Percentiles rank a stretch among this genome's conserved stretches.
phyloP scores from a whole-genome alignment of 306 rosid genomes.

The Adenanthera pavonina region DNA sequence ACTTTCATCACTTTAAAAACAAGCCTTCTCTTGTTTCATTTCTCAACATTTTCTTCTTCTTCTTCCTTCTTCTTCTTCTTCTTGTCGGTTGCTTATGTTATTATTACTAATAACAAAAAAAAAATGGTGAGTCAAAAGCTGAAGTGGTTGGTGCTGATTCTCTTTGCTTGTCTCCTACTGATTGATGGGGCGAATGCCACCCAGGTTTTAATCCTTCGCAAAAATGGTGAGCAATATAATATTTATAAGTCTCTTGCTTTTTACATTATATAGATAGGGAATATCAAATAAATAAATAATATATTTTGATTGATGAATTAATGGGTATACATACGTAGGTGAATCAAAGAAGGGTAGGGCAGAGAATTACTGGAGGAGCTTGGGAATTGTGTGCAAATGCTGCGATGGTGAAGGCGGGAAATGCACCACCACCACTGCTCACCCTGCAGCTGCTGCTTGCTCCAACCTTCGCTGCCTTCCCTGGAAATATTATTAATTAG shows the following conservation, averaged over 20 bases:
- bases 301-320: too few relatives aligned
- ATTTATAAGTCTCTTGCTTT: too few relatives aligned
- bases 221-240: not conserved
- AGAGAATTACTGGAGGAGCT: constrained; percentile 25
- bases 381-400: constrained; percentile 50
- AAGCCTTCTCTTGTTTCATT: too few relatives aligned
- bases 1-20: too few relatives aligned
- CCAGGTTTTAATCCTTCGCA: constrained; percentile 42
- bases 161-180: constrained; percentile 45
- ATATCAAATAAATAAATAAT: not conserved
- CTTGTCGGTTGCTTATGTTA: too few relatives aligned
- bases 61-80: too few relatives aligned
- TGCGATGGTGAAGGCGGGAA: constrained; percentile 48
- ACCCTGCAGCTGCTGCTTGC: constrained; percentile 40
- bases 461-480: constrained; percentile 47
- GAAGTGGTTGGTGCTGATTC: constrained; percentile 38
- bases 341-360: constrained; percentile 30
- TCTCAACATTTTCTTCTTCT: not conserved
- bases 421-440: constrained; percentile 42
- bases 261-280: not conserved
- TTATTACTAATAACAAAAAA: too few relatives aligned
- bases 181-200: constrained; percentile 36
- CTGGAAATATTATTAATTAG: constrained; percentile 41
- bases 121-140: constrained; percentile 40
- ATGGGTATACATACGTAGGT: too few relatives aligned